phyloP scores from a whole-genome alignment of 2,329 filamentous ascomycete species.

The Penicillium glabrum region DNA sequence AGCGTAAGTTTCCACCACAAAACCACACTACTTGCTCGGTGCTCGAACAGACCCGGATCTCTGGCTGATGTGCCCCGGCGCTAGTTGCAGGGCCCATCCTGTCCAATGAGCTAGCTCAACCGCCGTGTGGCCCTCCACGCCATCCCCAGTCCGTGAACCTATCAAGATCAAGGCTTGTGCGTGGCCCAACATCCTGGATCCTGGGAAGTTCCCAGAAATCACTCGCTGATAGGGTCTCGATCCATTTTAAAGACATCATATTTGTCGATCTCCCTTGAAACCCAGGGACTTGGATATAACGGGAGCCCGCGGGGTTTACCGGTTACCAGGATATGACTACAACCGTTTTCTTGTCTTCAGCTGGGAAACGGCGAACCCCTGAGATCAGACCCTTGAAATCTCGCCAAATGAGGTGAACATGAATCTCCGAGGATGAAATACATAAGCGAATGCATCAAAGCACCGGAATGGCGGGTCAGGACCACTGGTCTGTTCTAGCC shows the following conservation, averaged over 20 bases:
- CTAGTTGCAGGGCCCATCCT: constrained; percentile 15
- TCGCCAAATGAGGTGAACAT: constrained; percentile 7
- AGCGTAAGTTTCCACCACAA: neutral
- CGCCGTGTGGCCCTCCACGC: neutral
- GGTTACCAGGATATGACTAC: neutral
- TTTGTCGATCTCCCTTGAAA: constrained; percentile 4
- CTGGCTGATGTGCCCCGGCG: constrained; percentile 19
- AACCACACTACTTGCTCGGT: neutral
- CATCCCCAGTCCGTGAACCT: constrained; percentile 12
- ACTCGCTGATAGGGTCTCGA: constrained; percentile 17
- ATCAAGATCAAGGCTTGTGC: constrained; percentile 20
- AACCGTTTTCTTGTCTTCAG: constrained; percentile 9
- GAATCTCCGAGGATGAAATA: neutral
- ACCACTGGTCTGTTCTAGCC: constrained; percentile 1
- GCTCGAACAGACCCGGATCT: constrained; percentile 24
- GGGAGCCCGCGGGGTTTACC: constrained; percentile 10
- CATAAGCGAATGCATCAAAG: neutral
- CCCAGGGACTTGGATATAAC: constrained; percentile 6
- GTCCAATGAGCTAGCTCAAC: constrained; percentile 12
- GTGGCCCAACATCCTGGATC: constrained; percentile 25
- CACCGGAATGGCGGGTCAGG: neutral
- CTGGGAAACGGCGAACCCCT: constrained; percentile 12
- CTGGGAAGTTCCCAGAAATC: constrained; percentile 15
- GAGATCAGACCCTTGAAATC: constrained; percentile 21
- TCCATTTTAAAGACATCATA: neutral